Percentiles rank a stretch among this genome's conserved stretches.
Conservation (phyloP, 2,329 filamentous ascomycete genomes). For the Huntiella omanensis region DNA sequence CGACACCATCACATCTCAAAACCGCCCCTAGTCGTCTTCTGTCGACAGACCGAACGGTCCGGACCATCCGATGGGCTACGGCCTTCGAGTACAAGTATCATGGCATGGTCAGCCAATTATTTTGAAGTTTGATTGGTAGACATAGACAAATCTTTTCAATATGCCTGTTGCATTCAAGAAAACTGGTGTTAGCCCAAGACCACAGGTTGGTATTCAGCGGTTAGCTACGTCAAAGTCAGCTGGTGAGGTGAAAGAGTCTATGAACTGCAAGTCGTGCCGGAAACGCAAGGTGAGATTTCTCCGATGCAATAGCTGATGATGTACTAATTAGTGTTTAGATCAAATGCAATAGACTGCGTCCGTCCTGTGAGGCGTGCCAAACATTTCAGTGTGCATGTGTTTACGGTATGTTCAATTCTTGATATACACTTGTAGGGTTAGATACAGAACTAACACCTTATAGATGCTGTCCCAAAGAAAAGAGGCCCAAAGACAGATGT, state of each 20-base stretch:
- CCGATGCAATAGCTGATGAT: background rate
- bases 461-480: slow-evolving; percentile 79
- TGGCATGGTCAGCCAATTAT: too few relatives aligned
- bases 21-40: too few relatives aligned
- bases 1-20: too few relatives aligned
- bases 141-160: too few relatives aligned
- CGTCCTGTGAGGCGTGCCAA: slow-evolving; percentile 74
- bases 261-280: slow-evolving; percentile 91
- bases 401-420: slow-evolving; percentile 45
- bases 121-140: too few relatives aligned
- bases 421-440: slow-evolving; percentile 7
- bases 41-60: too few relatives aligned
- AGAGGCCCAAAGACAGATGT: slow-evolving; percentile 81
- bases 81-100: too few relatives aligned
- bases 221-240: slow-evolving; percentile 49
- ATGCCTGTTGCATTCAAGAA: too few relatives aligned
- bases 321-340: slow-evolving; percentile 35
- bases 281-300: slow-evolving; percentile 55
- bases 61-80: too few relatives aligned
- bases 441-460: background rate
- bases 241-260: slow-evolving; percentile 67
- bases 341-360: slow-evolving; percentile 74
- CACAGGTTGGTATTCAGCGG: slow-evolving; percentile 65
- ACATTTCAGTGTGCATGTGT: slow-evolving; percentile 77
- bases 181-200: slow-evolving; percentile 29